Percentiles rank a stretch among this genome's conserved stretches.
These are phyloP conservation scores for Lizonia empirigonia DNA, from an alignment of 2,329 filamentous ascomycete species.

Conservation along the genomic window DNA sequence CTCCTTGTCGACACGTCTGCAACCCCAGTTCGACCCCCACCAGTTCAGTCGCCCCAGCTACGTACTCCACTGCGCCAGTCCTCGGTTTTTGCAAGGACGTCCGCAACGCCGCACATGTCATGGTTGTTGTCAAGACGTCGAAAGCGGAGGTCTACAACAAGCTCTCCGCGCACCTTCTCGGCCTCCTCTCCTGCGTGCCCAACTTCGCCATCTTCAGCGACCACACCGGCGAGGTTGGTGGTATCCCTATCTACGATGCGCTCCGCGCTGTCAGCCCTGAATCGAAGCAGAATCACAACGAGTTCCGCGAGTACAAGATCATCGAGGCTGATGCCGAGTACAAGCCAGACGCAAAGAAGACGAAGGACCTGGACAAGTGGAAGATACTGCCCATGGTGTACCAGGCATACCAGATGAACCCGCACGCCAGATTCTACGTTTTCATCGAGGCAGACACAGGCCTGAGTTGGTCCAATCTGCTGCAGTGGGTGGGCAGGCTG, in stretches of 20 bases:
- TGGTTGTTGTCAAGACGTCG: slow-evolving; percentile 64
- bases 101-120: slow-evolving; percentile 54
- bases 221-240: slow-evolving; percentile 58
- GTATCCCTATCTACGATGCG: slow-evolving; percentile 58
- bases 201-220: slow-evolving; percentile 65
- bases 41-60: not conserved
- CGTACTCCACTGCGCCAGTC: slow-evolving; percentile 1
- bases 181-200: slow-evolving; percentile 61
- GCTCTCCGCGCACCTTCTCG: slow-evolving; percentile 60
- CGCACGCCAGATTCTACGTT: slow-evolving; percentile 36
- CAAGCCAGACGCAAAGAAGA: slow-evolving; percentile 51
- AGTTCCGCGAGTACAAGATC: slow-evolving; percentile 60
- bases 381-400: slow-evolving; percentile 63
- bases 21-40: slow-evolving; percentile 7
- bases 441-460: slow-evolving; percentile 47
- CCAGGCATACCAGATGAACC: slow-evolving; percentile 50
- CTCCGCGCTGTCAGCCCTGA: slow-evolving; percentile 50
- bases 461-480: slow-evolving; percentile 45
- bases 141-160: slow-evolving; percentile 62
- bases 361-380: slow-evolving; percentile 62
- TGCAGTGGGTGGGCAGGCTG: slow-evolving; percentile 48
- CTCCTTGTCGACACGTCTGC: slow-evolving; percentile 7
- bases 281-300: slow-evolving; percentile 48
- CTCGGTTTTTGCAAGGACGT: slow-evolving; percentile 32
- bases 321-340: slow-evolving; percentile 52